phyloP scores from a whole-genome alignment of 495 filamentous ascomycete genomes.

The Pyrenula aspistea region DNA sequence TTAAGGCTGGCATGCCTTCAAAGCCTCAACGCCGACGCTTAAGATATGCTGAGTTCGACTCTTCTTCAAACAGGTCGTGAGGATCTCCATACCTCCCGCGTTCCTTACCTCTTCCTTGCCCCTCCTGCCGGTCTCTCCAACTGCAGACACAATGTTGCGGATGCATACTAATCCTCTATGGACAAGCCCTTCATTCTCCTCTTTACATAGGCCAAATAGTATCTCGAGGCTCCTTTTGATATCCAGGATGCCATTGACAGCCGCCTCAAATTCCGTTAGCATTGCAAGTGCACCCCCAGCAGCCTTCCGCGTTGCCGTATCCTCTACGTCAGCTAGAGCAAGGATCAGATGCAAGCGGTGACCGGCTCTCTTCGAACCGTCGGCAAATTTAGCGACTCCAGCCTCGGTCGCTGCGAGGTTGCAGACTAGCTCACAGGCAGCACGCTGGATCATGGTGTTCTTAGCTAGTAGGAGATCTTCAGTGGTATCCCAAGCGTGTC shows the following conservation, averaged over 20 bases:
- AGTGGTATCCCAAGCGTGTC: conserved; percentile 54
- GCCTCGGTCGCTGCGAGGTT: conserved; percentile 75
- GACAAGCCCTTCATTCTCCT: conserved; percentile 61
- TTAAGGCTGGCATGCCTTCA: conserved; percentile 25
- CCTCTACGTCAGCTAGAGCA: conserved; percentile 77
- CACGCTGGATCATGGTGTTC: conserved; percentile 67
- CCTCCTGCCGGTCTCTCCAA: conserved; percentile 26
- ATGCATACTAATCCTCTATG: conserved; percentile 73
- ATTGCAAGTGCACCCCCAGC: conserved; percentile 82
- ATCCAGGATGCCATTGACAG: conserved; percentile 54
- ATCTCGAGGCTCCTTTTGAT: conserved; percentile 57
- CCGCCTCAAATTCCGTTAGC: conserved; percentile 63
- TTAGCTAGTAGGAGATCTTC: conserved; percentile 74
- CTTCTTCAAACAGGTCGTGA: conserved; percentile 53
- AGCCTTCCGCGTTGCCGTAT: conserved; percentile 63
- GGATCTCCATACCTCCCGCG: conserved; percentile 42
- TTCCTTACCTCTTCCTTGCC: conserved; percentile 25
- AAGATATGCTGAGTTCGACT: conserved; percentile 51
- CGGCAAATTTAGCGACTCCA: conserved; percentile 64
- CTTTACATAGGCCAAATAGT: conserved; percentile 60
- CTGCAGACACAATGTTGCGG: conserved; percentile 31
- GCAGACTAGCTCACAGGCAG: conserved; percentile 79
- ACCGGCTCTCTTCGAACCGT: conserved; percentile 49
- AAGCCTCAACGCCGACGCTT: conserved; percentile 47
- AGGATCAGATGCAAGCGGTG: conserved; percentile 72